Base-by-base conservation (phyloP, 495 filamentous ascomycete species). In the Aspergillus steynii region DNA sequence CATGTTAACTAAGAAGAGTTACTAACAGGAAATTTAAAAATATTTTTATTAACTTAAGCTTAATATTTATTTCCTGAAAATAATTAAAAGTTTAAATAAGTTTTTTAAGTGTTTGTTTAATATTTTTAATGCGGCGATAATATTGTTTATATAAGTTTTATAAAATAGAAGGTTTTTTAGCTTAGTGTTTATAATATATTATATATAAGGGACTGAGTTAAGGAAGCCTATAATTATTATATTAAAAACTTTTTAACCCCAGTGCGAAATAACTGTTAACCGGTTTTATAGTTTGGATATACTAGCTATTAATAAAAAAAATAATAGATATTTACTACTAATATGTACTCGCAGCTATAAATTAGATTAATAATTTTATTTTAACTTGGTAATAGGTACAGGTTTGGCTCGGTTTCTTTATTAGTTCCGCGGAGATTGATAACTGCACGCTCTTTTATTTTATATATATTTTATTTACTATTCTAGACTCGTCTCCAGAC, bases 221-320 rank as follows among this genome's bases (percentile, higher is more conserved):
- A 46, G 7, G 15, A 46, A 46, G 15, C 15, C 42, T 46, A 46
- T 46, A 46, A 46, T 8, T 8, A 46, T 46, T 8, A 46, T 46
- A 46, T 46, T 46, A 46, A 46, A 46, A 46, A 46, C 42, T 46
- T 46, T 46, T 46, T 46, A 46, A 46, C 15, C 42, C 15, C 42
- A 8, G 15, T 46, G 15, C 7, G 15, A 8, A 46, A 46, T 46
- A 46, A 46, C 15, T 8, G 15, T 46, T 8, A 46, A 15, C 15
- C 15, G 42, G 15, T 20, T 20, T 46, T 46, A 46, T 46, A 15
- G 42, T 46, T 7, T 8, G 15, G 15, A 46, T 46, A 46, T 8
- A 46, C 7, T 15, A 46, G 42, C 15, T 46, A 46, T 46, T 46
- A 46, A 46, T 46, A 46, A 15, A 46, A 46, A 15, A 46, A 46